Conservation (phyloP, 2,329 filamentous ascomycete genomes). For the Penicillium psychrosexuale region DNA sequence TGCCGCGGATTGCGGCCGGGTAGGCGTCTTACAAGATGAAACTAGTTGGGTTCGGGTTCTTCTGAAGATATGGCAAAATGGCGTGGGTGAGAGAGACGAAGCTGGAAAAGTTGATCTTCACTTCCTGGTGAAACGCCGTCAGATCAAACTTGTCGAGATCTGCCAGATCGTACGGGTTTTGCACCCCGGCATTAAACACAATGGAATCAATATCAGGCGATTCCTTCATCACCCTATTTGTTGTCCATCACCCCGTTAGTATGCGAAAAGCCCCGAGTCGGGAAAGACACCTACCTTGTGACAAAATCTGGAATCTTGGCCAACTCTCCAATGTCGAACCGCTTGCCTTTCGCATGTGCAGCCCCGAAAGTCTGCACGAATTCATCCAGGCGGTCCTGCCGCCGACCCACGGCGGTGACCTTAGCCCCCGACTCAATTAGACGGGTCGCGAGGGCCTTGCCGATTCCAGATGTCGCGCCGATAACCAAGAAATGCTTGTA, state of each 20-base stretch:
- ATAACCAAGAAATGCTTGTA: constrained; percentile 57
- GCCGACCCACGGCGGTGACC: not conserved
- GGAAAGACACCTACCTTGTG: constrained; percentile 10
- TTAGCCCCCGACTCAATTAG: constrained; percentile 22
- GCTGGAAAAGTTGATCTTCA: constrained; percentile 51
- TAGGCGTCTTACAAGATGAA: constrained; percentile 24
- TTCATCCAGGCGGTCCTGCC: constrained; percentile 36
- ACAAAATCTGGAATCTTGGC: constrained; percentile 44
- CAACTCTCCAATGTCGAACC: constrained; percentile 50
- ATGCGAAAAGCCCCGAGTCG: not conserved
- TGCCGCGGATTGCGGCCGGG: not conserved
- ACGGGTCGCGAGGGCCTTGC: constrained; percentile 48
- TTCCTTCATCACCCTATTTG: not conserved
- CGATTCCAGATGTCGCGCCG: constrained; percentile 56
- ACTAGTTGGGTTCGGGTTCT: constrained; percentile 26
- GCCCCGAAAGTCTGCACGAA: constrained; percentile 48
- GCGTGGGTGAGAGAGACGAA: constrained; percentile 46
- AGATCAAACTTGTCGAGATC: constrained; percentile 22
- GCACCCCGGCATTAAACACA: not conserved
- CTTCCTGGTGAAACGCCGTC: constrained; percentile 45
- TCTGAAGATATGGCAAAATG: constrained; percentile 47
- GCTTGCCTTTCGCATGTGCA: constrained; percentile 40
- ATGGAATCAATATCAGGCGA: not conserved
- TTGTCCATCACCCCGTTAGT: not conserved
- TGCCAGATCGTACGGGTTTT: not conserved